These are phyloP conservation scores for Talaromyces wortmannii DNA, from an alignment of 495 filamentous ascomycete species.

Conservation along the genomic window DNA sequence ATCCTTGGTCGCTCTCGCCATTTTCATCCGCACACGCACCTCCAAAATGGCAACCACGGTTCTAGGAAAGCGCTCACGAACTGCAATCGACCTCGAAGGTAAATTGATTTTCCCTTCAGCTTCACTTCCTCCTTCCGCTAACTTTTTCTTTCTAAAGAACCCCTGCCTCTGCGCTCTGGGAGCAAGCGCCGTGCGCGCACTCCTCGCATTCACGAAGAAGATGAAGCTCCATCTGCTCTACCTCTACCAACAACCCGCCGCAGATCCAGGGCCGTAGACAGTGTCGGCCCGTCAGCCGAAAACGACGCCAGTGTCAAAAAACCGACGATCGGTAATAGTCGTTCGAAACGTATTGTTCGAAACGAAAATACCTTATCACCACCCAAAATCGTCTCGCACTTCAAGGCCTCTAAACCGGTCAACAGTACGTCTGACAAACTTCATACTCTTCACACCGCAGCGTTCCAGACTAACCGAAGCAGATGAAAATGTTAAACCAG, in stretches of 20 bases:
- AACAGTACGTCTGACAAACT: constrained; percentile 17
- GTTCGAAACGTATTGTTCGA: constrained; percentile 21
- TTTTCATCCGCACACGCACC: constrained; percentile 1
- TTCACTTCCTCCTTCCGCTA: constrained; percentile 8
- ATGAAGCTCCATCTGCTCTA: constrained; percentile 3
- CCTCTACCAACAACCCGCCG: constrained; percentile 21
- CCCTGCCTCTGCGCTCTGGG: constrained; percentile 37
- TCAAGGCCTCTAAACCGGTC: constrained; percentile 22
- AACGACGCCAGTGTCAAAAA: constrained; percentile 21
- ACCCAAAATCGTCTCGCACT: constrained; percentile 23
- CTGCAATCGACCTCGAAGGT: constrained; percentile 46
- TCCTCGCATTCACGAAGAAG: constrained; percentile 24
- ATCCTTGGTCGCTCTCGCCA: constrained; percentile 14
- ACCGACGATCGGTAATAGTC: constrained; percentile 9
- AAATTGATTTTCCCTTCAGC: constrained; percentile 20
- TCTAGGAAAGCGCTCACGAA: constrained; percentile 68
- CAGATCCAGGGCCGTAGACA: constrained; percentile 22
- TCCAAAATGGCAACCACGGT: constrained; percentile 54
- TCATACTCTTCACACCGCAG: not conserved
- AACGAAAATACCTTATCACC: constrained; percentile 22
- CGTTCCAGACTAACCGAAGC: constrained; percentile 3
- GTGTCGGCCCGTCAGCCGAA: constrained; percentile 16
- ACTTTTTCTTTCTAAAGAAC: constrained; percentile 18
- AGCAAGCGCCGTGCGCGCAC: constrained; percentile 56
- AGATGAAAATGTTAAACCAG: constrained; percentile 25